phyloP scores from a whole-genome alignment of 306 rosid genomes.

The Styphnolobium japonicum region DNA sequence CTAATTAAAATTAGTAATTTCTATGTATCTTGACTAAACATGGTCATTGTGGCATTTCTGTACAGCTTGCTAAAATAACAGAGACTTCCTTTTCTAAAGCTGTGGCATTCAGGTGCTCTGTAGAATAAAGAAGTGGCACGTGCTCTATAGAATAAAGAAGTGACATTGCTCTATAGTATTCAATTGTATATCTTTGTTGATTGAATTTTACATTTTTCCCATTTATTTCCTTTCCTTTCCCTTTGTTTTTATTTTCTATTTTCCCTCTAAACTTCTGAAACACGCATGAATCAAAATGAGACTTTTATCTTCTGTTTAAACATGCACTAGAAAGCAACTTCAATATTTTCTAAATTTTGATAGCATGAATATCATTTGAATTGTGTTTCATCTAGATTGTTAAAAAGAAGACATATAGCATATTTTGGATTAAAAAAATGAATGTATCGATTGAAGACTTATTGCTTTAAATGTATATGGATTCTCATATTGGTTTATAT shows the following conservation, averaged over 20 bases:
- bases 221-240: too few species aligned
- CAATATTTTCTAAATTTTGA: too few species aligned
- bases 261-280: too few species aligned
- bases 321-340: neutral
- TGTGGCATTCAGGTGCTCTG: too few species aligned
- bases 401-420: neutral
- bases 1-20: neutral
- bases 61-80: neutral
- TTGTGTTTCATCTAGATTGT: neutral
- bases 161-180: too few species aligned
- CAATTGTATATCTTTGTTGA: too few species aligned
- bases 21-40: neutral
- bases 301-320: constrained; percentile 9
- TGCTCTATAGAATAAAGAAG: too few species aligned
- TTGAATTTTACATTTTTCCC: too few species aligned
- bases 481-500: neutral
- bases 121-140: too few species aligned
- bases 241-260: too few species aligned
- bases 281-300: too few species aligned
- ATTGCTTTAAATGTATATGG: neutral
- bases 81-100: neutral
- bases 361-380: too few species aligned
- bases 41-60: neutral
- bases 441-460: neutral
- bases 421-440: neutral